Base-by-base conservation (phyloP, 129 eudicot species). In the Logfia minima region DNA sequence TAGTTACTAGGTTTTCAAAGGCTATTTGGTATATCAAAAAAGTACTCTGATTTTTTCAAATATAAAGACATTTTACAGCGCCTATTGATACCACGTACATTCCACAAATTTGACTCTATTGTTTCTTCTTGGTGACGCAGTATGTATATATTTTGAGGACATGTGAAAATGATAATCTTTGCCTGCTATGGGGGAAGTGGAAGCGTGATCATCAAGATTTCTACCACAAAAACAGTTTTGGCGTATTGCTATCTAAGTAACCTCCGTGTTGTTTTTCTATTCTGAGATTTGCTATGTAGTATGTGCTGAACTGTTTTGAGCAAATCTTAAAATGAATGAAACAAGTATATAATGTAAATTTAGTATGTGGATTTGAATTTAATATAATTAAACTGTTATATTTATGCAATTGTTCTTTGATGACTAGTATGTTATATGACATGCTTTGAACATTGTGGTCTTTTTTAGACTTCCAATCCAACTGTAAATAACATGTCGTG, bases 181-280 rank as follows among this genome's bases (percentile, higher is more conserved):
- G 75, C 75, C 83, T 74, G 39, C 56, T 48, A 29, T 67, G 24
- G 75, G 68, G 71, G 76, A 60, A 68, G 80, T 81, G 80, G 80
- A 62, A 75, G 76, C 32, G n/a, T 75, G 84, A 45, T 75, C 45
- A 68, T 59, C 37, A 41, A 67, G 59, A 35, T 80, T 80, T 43
- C 43, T 9, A 45, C 76, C 67, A 43, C 80, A 43, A 59, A 3
- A 39, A 18, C 6, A 66, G 83, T 74, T 73, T 74, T 80, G 84
- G 84, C 75, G 37, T 80, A 69, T 63, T 79, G 66, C 41, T 68
- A 58, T 17, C 72, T 4, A 62, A 21, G 77, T 70, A 65, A 66
- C 52, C 31, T 66, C 18, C 16, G 4, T 66, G 70, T 66, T 72
- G 8, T 9, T 6, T 66, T 80, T 60, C 60, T 6, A 56, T 66